Evolutionary conservation across 345 rosid genomes (phyloP).

Genomic region (Moringa oleifera): DNA sequence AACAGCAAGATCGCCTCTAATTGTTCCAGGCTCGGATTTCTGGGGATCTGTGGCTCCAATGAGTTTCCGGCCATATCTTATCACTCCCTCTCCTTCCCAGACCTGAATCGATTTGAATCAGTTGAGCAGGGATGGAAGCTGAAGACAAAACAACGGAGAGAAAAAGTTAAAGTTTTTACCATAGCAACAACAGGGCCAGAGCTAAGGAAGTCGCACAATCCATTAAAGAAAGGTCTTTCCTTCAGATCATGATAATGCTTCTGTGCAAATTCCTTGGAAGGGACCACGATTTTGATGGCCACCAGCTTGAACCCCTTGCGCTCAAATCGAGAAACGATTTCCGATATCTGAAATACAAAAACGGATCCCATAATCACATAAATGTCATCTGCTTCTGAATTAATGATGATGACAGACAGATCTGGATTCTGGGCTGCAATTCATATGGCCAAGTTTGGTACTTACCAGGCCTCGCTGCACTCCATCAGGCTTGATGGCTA

Average conservation of each 20-base stretch:
- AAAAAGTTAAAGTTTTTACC: constrained; percentile 38
- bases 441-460: not conserved
- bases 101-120: constrained; percentile 41
- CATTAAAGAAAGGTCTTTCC: constrained; percentile 93
- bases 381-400: not conserved
- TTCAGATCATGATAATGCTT: constrained; percentile 89
- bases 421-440: no score
- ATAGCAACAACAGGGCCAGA: constrained; percentile 98
- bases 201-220: constrained; percentile 94
- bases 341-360: constrained; percentile 54
- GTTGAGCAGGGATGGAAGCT: not conserved
- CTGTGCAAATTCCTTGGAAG: constrained; percentile 84
- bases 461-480: constrained; percentile 96
- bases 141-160: not conserved
- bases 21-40: constrained; percentile 97
- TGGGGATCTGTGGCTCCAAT: constrained; percentile 99
- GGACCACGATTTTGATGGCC: constrained; percentile 68
- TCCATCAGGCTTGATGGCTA: constrained; percentile 99
- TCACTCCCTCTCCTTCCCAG: constrained; percentile 99
- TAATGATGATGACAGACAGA: not conserved
- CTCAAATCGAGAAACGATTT: constrained; percentile 86
- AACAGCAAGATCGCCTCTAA: constrained; percentile 94
- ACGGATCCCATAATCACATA: not conserved
- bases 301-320: constrained; percentile 98
- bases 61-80: constrained; percentile 84